Evolutionary conservation across 176 grass and related monocot species (phyloP).

Genomic region (Miscanthus lutarioriparius): DNA sequence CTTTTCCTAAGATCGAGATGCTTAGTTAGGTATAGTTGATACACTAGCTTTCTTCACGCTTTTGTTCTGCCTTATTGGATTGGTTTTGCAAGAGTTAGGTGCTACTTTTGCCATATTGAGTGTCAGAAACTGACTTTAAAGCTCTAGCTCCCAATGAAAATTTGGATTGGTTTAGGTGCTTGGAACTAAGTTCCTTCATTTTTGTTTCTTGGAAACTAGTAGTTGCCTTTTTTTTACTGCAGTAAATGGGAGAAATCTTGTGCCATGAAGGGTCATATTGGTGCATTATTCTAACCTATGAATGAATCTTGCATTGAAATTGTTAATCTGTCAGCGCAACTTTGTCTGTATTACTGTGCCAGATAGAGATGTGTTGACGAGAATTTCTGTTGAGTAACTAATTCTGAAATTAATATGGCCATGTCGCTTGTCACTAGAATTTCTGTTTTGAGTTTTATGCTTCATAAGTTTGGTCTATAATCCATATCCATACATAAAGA

Average conservation of each 20-base stretch:
- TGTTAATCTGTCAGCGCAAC: background rate
- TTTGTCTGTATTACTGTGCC: background rate
- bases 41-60: background rate
- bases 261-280: background rate
- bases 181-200: background rate
- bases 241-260: background rate
- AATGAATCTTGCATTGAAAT: constrained; percentile 25
- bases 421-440: background rate
- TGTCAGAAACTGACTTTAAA: constrained; percentile 16
- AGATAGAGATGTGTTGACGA: background rate
- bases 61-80: constrained; percentile 12
- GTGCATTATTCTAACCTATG: background rate
- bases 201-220: background rate
- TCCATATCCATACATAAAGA: constrained; percentile 4
- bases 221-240: background rate
- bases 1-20: constrained; percentile 11
- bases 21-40: constrained; percentile 34
- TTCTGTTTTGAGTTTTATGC: background rate
- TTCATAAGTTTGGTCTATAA: constrained; percentile 9
- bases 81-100: background rate
- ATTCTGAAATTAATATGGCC: constrained; percentile 1
- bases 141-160: background rate
- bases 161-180: background rate
- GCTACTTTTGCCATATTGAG: background rate
- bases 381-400: constrained; percentile 1